phyloP scores from a whole-genome alignment of 2,329 filamentous ascomycete species.

The Coleophoma cylindrospora region DNA sequence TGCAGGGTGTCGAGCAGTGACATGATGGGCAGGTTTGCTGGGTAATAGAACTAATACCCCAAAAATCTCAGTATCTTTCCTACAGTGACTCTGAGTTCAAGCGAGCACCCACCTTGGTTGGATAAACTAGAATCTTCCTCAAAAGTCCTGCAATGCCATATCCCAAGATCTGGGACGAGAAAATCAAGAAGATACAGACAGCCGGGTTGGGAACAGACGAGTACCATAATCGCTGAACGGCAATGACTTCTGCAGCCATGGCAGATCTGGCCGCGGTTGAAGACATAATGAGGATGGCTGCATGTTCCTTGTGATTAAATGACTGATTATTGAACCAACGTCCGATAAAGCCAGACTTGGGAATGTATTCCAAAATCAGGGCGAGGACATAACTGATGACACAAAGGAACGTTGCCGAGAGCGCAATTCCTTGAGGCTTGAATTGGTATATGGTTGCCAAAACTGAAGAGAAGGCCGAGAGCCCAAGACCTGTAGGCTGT shows the following conservation, averaged over 20 bases:
- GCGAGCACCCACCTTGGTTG: slow-evolving; percentile 29
- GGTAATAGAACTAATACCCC: slow-evolving; percentile 38
- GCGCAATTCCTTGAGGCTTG: slow-evolving; percentile 37
- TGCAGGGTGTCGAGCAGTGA: slow-evolving; percentile 32
- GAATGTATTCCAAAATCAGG: slow-evolving; percentile 31
- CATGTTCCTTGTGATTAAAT: slow-evolving; percentile 64
- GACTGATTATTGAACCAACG: slow-evolving; percentile 58
- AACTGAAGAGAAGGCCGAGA: slow-evolving; percentile 28
- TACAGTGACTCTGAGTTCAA: slow-evolving; percentile 28
- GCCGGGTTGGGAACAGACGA: slow-evolving; percentile 58
- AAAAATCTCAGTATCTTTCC: slow-evolving; percentile 23
- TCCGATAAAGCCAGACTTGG: slow-evolving; percentile 25
- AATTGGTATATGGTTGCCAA: slow-evolving; percentile 40
- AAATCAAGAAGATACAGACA: slow-evolving; percentile 53
- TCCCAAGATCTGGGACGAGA: slow-evolving; percentile 57
- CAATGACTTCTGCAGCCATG: slow-evolving; percentile 69
- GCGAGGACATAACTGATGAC: slow-evolving; percentile 37
- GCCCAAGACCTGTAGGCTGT: slow-evolving; percentile 18
- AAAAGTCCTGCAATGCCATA: slow-evolving; percentile 56
- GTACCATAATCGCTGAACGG: slow-evolving; percentile 69
- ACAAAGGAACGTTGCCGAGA: slow-evolving; percentile 36
- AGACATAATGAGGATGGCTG: slow-evolving; percentile 57
- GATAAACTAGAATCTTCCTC: slow-evolving; percentile 48
- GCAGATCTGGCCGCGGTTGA: slow-evolving; percentile 51
- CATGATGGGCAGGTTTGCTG: slow-evolving; percentile 29